Conservation (phyloP, 306 rosid species). For the Gastrolobium villosum region DNA sequence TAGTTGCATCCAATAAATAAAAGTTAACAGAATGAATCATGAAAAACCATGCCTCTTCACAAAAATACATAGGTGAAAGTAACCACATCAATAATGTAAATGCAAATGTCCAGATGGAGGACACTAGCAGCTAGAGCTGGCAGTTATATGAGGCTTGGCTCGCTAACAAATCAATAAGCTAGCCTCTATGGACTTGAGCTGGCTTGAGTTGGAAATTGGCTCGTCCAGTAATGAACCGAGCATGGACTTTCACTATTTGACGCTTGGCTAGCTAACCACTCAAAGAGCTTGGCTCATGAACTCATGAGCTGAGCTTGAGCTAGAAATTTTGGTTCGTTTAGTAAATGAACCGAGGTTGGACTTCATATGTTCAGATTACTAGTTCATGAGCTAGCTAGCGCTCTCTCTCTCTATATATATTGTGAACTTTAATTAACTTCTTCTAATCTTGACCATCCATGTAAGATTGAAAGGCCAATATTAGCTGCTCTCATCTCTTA, state of each 20-base stretch:
- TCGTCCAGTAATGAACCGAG: background rate
- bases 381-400: too few species aligned
- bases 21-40: slow-evolving; percentile 23
- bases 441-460: too few species aligned
- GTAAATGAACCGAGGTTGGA: too few species aligned
- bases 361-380: too few species aligned
- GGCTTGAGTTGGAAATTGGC: background rate
- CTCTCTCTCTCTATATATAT: too few species aligned
- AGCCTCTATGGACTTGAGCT: background rate
- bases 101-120: slow-evolving; percentile 33
- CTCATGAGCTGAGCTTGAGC: too few species aligned
- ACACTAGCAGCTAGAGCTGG: background rate
- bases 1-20: slow-evolving; percentile 39
- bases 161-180: slow-evolving; percentile 20
- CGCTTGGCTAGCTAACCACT: too few species aligned
- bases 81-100: slow-evolving; percentile 35
- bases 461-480: background rate
- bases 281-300: too few species aligned
- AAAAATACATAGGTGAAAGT: slow-evolving; percentile 37
- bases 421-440: too few species aligned
- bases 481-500: background rate
- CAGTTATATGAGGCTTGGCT: slow-evolving; percentile 6
- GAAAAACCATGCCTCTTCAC: slow-evolving; percentile 31
- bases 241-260: background rate
- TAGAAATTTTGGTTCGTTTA: too few species aligned